Conservation (phyloP, 208 protist species). For the Porcisia hertigi region DNA sequence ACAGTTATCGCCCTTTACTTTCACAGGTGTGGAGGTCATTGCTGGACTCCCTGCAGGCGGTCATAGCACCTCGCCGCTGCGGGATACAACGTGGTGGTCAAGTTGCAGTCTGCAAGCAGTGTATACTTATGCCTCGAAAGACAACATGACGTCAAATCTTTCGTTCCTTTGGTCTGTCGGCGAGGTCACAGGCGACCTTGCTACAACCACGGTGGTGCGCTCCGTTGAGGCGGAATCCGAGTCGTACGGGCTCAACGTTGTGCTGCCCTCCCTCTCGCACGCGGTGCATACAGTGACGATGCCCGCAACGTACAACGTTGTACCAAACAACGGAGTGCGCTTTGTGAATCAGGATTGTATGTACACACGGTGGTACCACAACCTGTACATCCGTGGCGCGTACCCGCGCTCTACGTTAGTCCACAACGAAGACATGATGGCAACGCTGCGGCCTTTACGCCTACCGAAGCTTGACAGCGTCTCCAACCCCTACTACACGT, state of each 20-base stretch:
- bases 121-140: constrained; percentile 21
- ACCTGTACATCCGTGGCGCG: constrained; percentile 29
- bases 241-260: constrained; percentile 30
- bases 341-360: constrained; percentile 33
- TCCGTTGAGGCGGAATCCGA: constrained; percentile 26
- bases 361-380: constrained; percentile 15
- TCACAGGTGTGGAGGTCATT: background rate
- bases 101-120: constrained; percentile 1
- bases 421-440: background rate
- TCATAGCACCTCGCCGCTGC: background rate
- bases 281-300: constrained; percentile 27
- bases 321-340: constrained; percentile 27
- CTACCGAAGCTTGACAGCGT: constrained; percentile 6
- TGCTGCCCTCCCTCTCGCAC: constrained; percentile 33
- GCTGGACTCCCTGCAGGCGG: background rate
- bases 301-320: constrained; percentile 15
- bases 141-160: constrained; percentile 28
- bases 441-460: constrained; percentile 15
- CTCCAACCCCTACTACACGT: constrained; percentile 14
- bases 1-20: constrained; percentile 15
- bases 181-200: constrained; percentile 32
- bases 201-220: constrained; percentile 24
- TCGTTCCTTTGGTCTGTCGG: constrained; percentile 38
- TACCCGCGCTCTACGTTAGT: constrained; percentile 27
- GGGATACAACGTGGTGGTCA: constrained; percentile 10